These are phyloP conservation scores for Isoetes taiwanensis DNA, from an alignment of 75 land plant genomes.

Conservation along the genomic window DNA sequence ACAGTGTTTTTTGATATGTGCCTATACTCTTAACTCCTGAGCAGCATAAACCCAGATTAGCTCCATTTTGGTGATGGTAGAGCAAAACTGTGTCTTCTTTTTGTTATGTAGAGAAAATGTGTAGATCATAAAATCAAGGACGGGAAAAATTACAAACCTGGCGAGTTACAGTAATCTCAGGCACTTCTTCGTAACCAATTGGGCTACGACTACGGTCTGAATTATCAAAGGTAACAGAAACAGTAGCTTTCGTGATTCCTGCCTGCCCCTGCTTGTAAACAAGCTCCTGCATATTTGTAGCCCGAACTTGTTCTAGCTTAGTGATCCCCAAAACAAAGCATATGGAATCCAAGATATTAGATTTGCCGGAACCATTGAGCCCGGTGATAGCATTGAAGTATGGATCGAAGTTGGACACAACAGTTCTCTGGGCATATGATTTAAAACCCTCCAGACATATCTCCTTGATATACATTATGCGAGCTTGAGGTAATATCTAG, in stretches of 20 bases:
- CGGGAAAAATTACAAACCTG: conserved; percentile 68
- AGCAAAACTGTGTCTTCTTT: too few species aligned
- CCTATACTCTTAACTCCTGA: too few species aligned
- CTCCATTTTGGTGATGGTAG: too few species aligned
- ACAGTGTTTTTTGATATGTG: too few species aligned
- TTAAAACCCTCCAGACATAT: conserved; percentile 93
- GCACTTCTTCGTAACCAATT: conserved; percentile 75
- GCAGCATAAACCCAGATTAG: too few species aligned
- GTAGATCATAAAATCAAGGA: too few species aligned
- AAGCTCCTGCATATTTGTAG: conserved; percentile 86
- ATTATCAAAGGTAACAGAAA: conserved; percentile 90
- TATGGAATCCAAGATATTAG: conserved; percentile 93
- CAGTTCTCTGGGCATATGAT: conserved; percentile 90
- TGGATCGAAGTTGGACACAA: conserved; percentile 89
- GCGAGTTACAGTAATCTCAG: conserved; percentile 87
- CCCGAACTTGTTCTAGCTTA: conserved; percentile 93
- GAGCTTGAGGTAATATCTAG: too few species aligned
- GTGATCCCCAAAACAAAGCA: conserved; percentile 98
- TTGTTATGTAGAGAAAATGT: too few species aligned
- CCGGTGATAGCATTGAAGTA: conserved; percentile 98
- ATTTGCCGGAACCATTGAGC: conserved; percentile 96
- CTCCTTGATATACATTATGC: conserved; percentile 75
- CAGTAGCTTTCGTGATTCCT: conserved; percentile 97
- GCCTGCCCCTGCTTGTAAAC: conserved; percentile 99
- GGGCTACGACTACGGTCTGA: conserved; percentile 77